Evolutionary conservation across 1,284 basidiomycete species (phyloP), one percentile per base, ranked within the genome.

Genomic region (Sanguinoderma infundibulare): DNA sequence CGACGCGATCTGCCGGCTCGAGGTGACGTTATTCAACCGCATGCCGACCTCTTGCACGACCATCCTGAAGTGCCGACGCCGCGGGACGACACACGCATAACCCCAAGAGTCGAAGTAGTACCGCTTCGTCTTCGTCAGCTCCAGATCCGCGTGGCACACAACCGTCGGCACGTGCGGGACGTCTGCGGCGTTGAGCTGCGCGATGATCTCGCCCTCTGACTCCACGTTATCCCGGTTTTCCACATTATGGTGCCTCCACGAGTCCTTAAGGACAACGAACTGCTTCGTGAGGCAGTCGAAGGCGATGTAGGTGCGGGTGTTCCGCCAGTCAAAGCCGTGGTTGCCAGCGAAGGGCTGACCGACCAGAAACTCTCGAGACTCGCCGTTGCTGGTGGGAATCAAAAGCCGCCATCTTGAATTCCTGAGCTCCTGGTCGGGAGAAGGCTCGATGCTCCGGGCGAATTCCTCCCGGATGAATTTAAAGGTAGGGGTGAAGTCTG

Each of bases 241-340:
- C n/a, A 9, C 7, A 14, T 4, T 1, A n/a, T 22, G 7, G 42
- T 22, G 20, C n/a, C 61, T 39, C 62, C 62, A 63, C 4, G 44
- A 32, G 28, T 60, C 62, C 54, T 60, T 60, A 17, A 63, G 62
- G 36, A 47, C 57, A 7, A 60, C 57, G 26, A 63, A 54, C 24
- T 28, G 32, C 5, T n/a, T 20, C 15, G 46, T 51, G 10, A 1
- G 2, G 46, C 46, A 38, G 47, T 62, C 56, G 14, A 57, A 22
- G 17, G 56, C 60, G 12, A 62, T 26, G 47, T 58, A 62, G 17
- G 34, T 32, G 24, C 52, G 42, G 20, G 46, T 50, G 14, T 26
- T 54, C 3, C 59, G 59, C 7, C 12, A 9, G 32, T 36, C 26
- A 8, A 39, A 3, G 10, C 20, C 7, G 30, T 28, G 40, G 3